Percentiles rank a stretch among this genome's conserved stretches.
Evolutionary conservation across 2,329 filamentous ascomycete genomes (phyloP).

Genomic region (Apiospora aurea): DNA sequence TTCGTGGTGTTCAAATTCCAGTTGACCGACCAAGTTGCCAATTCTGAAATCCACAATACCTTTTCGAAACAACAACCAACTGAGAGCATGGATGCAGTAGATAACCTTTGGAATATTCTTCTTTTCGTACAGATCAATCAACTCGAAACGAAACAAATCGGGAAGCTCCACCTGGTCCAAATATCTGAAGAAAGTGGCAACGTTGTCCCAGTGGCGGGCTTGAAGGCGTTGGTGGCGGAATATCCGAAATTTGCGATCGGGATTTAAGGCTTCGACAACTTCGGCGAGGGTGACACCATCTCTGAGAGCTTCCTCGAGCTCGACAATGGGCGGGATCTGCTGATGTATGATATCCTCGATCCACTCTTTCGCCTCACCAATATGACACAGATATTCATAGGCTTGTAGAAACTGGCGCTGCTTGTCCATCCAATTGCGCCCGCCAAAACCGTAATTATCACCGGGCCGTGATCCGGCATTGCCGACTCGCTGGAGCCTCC

Average conservation of each 20-base stretch:
- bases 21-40: conserved; percentile 92
- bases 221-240: conserved; percentile 87
- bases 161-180: conserved; percentile 90
- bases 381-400: conserved; percentile 98
- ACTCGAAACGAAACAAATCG: conserved; percentile 94
- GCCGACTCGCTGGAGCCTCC: conserved; percentile 78
- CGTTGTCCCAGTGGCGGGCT: conserved; percentile 97
- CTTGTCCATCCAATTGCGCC: conserved; percentile 98
- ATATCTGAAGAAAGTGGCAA: conserved; percentile 94
- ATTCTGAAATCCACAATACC: conserved; percentile 96
- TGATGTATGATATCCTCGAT: conserved; percentile 68
- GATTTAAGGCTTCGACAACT: conserved; percentile 87
- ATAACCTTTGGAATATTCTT: conserved; percentile 99
- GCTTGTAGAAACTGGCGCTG: conserved; percentile 95
- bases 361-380: conserved; percentile 99
- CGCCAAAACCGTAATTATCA: conserved; percentile 74
- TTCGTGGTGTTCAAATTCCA: conserved; percentile 98
- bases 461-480: conserved; percentile 56
- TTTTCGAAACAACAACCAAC: conserved; percentile 95
- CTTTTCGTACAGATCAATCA: conserved; percentile 98
- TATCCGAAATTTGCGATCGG: conserved; percentile 77
- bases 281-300: conserved; percentile 95
- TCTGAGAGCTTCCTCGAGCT: conserved; percentile 89
- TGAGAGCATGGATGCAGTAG: conserved; percentile 96
- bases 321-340: conserved; percentile 85